Evolutionary conservation across 306 rosid genomes (phyloP).

Genomic region (Astragalus membranaceus): DNA sequence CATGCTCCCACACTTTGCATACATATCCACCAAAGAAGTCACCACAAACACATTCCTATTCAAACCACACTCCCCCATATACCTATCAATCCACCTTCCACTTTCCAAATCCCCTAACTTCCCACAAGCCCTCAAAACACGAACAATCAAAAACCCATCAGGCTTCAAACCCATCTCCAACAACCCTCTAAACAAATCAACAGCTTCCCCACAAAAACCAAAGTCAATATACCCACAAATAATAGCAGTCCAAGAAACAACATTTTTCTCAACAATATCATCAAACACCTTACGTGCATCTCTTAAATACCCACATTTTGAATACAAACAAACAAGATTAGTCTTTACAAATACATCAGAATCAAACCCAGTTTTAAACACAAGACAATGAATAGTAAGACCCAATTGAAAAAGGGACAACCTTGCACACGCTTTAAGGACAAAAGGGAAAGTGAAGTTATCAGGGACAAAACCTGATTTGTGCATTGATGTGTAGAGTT

Average conservation of each 20-base stretch:
- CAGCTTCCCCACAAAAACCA: constrained; percentile 35
- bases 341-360: constrained; percentile 50
- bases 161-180: constrained; percentile 61
- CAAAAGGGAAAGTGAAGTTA: constrained; percentile 53
- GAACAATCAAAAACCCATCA: constrained; percentile 41
- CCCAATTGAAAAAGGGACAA: constrained; percentile 34
- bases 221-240: constrained; percentile 42
- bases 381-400: constrained; percentile 37
- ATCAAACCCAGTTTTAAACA: constrained; percentile 48
- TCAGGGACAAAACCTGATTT: constrained; percentile 26
- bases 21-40: constrained; percentile 57
- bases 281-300: constrained; percentile 46
- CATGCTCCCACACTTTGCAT: constrained; percentile 52
- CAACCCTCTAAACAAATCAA: constrained; percentile 35
- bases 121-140: constrained; percentile 45
- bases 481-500: constrained; percentile 35
- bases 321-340: constrained; percentile 39
- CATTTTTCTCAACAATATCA: constrained; percentile 47
- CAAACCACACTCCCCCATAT: constrained; percentile 33
- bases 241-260: constrained; percentile 58
- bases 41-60: constrained; percentile 44
- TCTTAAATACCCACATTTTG: constrained; percentile 30
- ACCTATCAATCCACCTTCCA: constrained; percentile 54
- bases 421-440: constrained; percentile 54
- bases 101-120: constrained; percentile 37